Evolutionary conservation across 1,139 yeast species (phyloP).

Genomic region (Candida sp.): DNA sequence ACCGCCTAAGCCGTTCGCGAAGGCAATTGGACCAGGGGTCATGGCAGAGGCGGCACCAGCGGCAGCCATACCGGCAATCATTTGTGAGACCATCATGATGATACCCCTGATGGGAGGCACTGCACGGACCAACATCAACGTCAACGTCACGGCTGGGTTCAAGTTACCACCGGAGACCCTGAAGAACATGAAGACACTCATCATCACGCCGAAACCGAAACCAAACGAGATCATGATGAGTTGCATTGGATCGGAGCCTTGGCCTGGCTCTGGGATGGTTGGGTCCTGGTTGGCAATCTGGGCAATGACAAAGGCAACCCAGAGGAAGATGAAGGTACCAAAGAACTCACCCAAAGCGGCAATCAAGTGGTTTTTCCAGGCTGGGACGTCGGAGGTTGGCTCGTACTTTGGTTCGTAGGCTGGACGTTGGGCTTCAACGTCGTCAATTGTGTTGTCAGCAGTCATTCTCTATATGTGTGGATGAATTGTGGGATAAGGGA

Average conservation of each 20-base stretch:
- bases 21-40: constrained; percentile 82
- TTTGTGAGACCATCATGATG: constrained; percentile 68
- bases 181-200: constrained; percentile 73
- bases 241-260: constrained; percentile 65
- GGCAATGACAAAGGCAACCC: constrained; percentile 85
- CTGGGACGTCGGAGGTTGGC: constrained; percentile 20
- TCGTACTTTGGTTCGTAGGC: constrained; percentile 32
- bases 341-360: constrained; percentile 64
- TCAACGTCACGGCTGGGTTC: constrained; percentile 87
- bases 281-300: constrained; percentile 80
- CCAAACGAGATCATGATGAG: constrained; percentile 85
- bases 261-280: constrained; percentile 32
- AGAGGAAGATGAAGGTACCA: constrained; percentile 85
- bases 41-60: constrained; percentile 89
- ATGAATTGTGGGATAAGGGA: background rate
- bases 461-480: background rate
- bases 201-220: constrained; percentile 86
- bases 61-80: constrained; percentile 90
- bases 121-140: constrained; percentile 73
- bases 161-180: constrained; percentile 90
- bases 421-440: constrained; percentile 33
- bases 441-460: constrained; percentile 17
- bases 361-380: constrained; percentile 36
- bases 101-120: constrained; percentile 75
- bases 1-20: constrained; percentile 75